Evolutionary conservation across 2,329 filamentous ascomycete species (phyloP).

Genomic region (Escovopsis sp.): DNA sequence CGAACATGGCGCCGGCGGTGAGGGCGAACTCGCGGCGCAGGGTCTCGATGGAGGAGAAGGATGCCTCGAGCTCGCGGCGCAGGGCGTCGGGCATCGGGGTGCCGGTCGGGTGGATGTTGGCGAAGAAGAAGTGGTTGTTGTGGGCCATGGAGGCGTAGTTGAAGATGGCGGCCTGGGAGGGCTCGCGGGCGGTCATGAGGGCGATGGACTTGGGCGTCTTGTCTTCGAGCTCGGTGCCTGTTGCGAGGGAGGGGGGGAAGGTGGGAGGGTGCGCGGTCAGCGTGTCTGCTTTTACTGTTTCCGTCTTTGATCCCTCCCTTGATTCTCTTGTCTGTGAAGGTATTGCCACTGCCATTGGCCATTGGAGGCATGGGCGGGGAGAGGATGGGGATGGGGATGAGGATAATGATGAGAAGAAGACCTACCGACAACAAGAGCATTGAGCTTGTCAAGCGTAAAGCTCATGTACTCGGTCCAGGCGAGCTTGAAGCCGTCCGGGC

Average conservation of each 20-base stretch:
- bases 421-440: conserved; percentile 57
- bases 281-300: too few relatives aligned
- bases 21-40: conserved; percentile 66
- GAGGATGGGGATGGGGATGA: conserved; percentile 14
- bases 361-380: background rate
- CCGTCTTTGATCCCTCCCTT: too few relatives aligned
- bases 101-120: conserved; percentile 29
- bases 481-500: conserved; percentile 52
- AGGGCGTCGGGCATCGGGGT: conserved; percentile 42
- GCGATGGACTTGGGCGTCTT: conserved; percentile 51
- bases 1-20: conserved; percentile 84
- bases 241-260: background rate
- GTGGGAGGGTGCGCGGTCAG: conserved; percentile 4
- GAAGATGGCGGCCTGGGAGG: conserved; percentile 65
- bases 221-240: conserved; percentile 51
- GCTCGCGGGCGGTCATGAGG: conserved; percentile 64
- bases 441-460: conserved; percentile 61
- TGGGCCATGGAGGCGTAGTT: conserved; percentile 94
- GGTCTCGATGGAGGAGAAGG: conserved; percentile 73
- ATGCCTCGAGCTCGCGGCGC: conserved; percentile 43
- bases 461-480: conserved; percentile 76
- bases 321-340: too few relatives aligned
- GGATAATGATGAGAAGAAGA: too few relatives aligned
- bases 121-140: conserved; percentile 81
- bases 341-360: too few relatives aligned